Evolutionary conservation across 352 stramenopile genomes (phyloP).

Genomic region (Pythium aquatile): DNA sequence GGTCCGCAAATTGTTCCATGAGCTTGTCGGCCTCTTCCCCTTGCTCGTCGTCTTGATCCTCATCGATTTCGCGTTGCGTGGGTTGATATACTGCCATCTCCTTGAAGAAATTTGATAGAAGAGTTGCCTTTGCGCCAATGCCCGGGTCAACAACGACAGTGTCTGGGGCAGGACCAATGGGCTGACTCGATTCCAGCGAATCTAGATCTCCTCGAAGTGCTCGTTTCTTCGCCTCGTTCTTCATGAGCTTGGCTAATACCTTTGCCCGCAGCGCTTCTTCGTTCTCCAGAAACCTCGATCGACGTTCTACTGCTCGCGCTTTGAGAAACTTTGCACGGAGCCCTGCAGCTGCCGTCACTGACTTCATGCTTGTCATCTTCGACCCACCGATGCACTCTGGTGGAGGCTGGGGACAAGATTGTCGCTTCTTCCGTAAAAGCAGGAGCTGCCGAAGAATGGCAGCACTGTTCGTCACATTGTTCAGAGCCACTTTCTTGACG

Average conservation of each 20-base stretch:
- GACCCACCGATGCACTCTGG: conserved; percentile 38
- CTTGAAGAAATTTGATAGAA: conserved; percentile 46
- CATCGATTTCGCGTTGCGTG: conserved; percentile 25
- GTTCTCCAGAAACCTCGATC: conserved; percentile 24
- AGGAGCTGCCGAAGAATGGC: conserved; percentile 40
- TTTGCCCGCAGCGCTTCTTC: conserved; percentile 28
- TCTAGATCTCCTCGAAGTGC: not conserved
- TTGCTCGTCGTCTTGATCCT: conserved; percentile 20
- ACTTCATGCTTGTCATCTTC: conserved; percentile 33
- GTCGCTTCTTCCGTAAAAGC: conserved; percentile 37
- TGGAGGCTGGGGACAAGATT: conserved; percentile 26
- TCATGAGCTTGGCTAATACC: conserved; percentile 21
- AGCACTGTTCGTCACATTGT: conserved; percentile 18
- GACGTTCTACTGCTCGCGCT: conserved; percentile 36
- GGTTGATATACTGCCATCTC: conserved; percentile 52
- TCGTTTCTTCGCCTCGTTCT: conserved; percentile 18
- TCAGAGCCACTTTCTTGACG: not conserved
- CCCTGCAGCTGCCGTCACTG: conserved; percentile 32
- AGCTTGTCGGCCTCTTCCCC: conserved; percentile 31
- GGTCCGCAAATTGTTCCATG: conserved; percentile 37
- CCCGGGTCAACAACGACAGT: not conserved
- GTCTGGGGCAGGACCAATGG: not conserved
- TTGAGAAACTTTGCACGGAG: conserved; percentile 51
- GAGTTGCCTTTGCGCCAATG: conserved; percentile 25
- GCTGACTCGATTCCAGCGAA: not conserved